Conservation (phyloP, 257 asterid genomes). For the Jasminum sambac region DNA sequence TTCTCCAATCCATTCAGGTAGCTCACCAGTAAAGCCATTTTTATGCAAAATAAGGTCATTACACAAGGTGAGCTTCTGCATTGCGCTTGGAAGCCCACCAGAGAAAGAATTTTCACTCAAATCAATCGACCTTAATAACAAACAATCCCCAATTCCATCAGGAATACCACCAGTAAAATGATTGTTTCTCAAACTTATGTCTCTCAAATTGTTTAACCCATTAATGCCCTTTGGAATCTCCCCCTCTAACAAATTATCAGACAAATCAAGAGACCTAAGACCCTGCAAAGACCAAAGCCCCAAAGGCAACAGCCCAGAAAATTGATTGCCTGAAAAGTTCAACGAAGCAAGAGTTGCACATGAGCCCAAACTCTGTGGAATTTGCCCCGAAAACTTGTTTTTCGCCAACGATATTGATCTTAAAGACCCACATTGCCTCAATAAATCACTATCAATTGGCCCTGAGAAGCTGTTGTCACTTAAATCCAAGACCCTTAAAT, state of each 20-base stretch:
- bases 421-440: slow-evolving; percentile 78
- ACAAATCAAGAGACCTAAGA: slow-evolving; percentile 75
- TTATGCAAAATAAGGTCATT: slow-evolving; percentile 38
- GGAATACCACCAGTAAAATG: slow-evolving; percentile 62
- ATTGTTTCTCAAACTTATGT: slow-evolving; percentile 52
- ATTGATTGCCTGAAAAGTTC: slow-evolving; percentile 73
- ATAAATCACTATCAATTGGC: slow-evolving; percentile 56
- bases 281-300: slow-evolving; percentile 71
- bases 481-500: slow-evolving; percentile 70
- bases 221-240: slow-evolving; percentile 57
- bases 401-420: slow-evolving; percentile 69
- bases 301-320: slow-evolving; percentile 65
- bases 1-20: slow-evolving; percentile 82
- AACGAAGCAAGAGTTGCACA: slow-evolving; percentile 69
- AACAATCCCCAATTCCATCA: slow-evolving; percentile 62
- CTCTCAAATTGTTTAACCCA: slow-evolving; percentile 60
- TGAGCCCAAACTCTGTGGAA: slow-evolving; percentile 75
- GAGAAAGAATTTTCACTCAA: slow-evolving; percentile 57
- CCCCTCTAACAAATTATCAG: slow-evolving; percentile 69
- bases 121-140: slow-evolving; percentile 64
- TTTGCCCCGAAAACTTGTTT: slow-evolving; percentile 67
- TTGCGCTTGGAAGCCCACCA: slow-evolving; percentile 63
- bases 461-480: slow-evolving; percentile 74
- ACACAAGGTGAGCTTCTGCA: slow-evolving; percentile 74
- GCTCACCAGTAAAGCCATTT: slow-evolving; percentile 50